A percentile compares a stretch with the other conserved stretches of the same genome.
phyloP scores from a whole-genome alignment of 169 alveolate genomes.

The Plasmodium fragile region DNA sequence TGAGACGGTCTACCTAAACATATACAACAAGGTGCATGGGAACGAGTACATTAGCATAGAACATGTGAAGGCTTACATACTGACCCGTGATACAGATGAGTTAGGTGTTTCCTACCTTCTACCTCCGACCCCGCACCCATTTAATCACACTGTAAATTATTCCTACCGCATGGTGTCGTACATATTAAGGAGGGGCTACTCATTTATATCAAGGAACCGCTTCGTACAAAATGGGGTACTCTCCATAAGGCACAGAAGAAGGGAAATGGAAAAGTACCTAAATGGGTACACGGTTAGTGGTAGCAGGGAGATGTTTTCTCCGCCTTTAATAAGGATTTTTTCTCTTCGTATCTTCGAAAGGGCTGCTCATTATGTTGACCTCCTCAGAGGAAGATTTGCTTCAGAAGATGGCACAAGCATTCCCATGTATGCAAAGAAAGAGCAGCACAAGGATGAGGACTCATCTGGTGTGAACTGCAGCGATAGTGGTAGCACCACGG shows the following conservation, averaged over 20 bases:
- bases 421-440: neutral
- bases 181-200: neutral
- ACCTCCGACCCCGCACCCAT: neutral
- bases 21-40: slow-evolving; percentile 47
- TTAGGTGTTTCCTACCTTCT: neutral
- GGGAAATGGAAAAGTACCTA: neutral
- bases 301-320: neutral
- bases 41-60: slow-evolving; percentile 40
- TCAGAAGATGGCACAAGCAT: neutral
- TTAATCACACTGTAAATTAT: slow-evolving; percentile 5
- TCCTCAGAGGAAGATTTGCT: neutral
- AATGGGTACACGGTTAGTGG: neutral
- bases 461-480: neutral
- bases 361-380: neutral
- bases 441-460: neutral
- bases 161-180: neutral
- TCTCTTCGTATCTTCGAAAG: neutral
- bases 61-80: slow-evolving; percentile 1
- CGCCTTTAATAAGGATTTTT: neutral
- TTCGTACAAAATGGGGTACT: slow-evolving; percentile 14
- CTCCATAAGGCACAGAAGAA: slow-evolving; percentile 1
- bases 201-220: neutral
- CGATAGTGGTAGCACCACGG: neutral
- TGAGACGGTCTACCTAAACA: slow-evolving; percentile 29
- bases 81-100: neutral